Evolutionary conservation across 2,329 filamentous ascomycete genomes (phyloP), one percentile per base, ranked within the genome.

Genomic region (Trichoderma citrinoviride): DNA sequence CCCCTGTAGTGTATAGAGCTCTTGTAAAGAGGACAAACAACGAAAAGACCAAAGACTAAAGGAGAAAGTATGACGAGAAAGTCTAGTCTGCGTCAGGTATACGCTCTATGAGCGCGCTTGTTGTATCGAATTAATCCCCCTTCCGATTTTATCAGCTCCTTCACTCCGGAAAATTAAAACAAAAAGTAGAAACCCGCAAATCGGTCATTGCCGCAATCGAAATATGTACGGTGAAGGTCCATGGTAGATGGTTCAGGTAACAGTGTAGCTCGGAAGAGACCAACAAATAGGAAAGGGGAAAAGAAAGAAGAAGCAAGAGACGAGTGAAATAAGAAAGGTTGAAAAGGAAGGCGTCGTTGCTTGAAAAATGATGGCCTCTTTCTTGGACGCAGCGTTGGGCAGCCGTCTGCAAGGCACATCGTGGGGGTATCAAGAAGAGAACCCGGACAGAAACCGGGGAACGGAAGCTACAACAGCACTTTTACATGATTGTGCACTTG

Each of bases 401-500:
- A 43, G 37, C 49, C 17, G 49, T 33, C 49, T 19, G 49, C 27
- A 46, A 62, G 44, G 58, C 49, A 62, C 43, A 54, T 62, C 58
- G 57, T 44, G 44, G 47, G 61, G 62, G 60, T 50, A 56, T 64
- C 43, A 62, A 54, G 44, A 43, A 41, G 49, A 46, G 40, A 41
- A 50, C 40, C 58, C 49, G 47, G 49, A 54, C 25, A 53, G 44
- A 17, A 53, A 46, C 40, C 29, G 58, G 58, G 43, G 33, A 37
- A 37, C 21, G 46, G 17, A 53, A 62, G 40, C 37, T 15, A 17
- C 29, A 25, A 3, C 56, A 53, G 33, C 33, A 5, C n/a, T 46
- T 49, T 77, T 77, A 89, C 87, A 89, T 88, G 67, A 89, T 75
- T 67, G 74, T 73, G 75, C 87, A 89, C 73, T 85, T 87, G 68